These are phyloP conservation scores for Allium sativum DNA, from an alignment of 106 monocot genomes.

Conservation along the genomic window DNA sequence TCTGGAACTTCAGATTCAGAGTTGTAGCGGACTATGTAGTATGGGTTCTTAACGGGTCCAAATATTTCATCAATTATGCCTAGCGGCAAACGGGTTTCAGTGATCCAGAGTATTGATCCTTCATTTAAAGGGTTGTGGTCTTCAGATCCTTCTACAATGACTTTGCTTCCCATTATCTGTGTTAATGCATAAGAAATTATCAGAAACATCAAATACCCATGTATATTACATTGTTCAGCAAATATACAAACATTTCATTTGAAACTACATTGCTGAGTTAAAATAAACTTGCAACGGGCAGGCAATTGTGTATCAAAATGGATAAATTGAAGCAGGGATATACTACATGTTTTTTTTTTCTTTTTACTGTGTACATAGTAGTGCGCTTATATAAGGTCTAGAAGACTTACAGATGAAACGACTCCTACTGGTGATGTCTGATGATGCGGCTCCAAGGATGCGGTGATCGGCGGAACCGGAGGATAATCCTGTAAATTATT, in stretches of 20 bases:
- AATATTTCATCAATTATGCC: conserved; percentile 86
- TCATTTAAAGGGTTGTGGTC: conserved; percentile 74
- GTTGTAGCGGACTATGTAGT: conserved; percentile 76
- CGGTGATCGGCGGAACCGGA: conserved; percentile 56
- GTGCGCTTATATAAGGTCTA: too few species aligned
- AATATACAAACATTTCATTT: too few species aligned
- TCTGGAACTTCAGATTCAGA: conserved; percentile 48
- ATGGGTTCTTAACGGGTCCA: conserved; percentile 89
- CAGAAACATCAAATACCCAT: neutral
- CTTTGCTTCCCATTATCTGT: conserved; percentile 50
- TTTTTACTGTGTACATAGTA: too few species aligned
- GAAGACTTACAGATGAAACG: conserved; percentile 59
- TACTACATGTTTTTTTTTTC: too few species aligned
- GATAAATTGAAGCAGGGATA: too few species aligned
- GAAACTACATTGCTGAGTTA: too few species aligned
- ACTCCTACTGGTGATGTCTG: conserved; percentile 59
- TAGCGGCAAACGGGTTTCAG: conserved; percentile 45
- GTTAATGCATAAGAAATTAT: neutral
- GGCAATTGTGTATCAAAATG: too few species aligned
- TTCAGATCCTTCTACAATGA: conserved; percentile 65
- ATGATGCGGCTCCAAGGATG: conserved; percentile 55
- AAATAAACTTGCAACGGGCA: too few species aligned
- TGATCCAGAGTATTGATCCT: conserved; percentile 86
- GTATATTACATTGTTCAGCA: too few species aligned
- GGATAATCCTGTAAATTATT: conserved; percentile 52